Percentiles rank a stretch among this genome's conserved stretches.
Conservation (phyloP, 2,329 filamentous ascomycete species). For the Trichoderma asperellum region DNA sequence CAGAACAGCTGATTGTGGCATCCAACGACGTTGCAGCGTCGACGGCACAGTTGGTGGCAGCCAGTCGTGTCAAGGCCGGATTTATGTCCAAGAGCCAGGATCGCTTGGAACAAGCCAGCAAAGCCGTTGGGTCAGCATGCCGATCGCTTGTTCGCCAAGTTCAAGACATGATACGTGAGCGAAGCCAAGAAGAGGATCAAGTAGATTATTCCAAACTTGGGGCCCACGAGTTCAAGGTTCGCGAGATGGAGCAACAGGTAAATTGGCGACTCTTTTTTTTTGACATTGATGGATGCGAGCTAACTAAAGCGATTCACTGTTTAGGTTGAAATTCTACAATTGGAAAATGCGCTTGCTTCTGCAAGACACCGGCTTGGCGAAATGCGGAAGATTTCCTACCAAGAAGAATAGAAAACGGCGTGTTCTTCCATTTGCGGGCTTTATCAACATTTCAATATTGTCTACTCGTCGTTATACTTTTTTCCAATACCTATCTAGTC, state of each 20-base stretch:
- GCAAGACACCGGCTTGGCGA: slow-evolving; percentile 86
- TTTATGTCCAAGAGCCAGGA: slow-evolving; percentile 99
- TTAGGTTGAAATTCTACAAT: slow-evolving; percentile 93
- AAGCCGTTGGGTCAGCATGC: slow-evolving; percentile 89
- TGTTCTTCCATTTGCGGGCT: too few species aligned
- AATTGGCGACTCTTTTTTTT: slow-evolving; percentile 31
- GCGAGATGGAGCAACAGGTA: slow-evolving; percentile 99
- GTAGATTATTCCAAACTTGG: slow-evolving; percentile 89
- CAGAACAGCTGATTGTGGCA: slow-evolving; percentile 96
- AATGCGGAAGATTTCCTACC: slow-evolving; percentile 97
- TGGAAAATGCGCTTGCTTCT: slow-evolving; percentile 82
- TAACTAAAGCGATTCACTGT: not conserved
- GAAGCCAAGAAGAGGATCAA: slow-evolving; percentile 77
- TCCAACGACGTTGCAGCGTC: slow-evolving; percentile 96
- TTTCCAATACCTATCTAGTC: not conserved
- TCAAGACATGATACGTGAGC: slow-evolving; percentile 89
- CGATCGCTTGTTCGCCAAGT: slow-evolving; percentile 88
- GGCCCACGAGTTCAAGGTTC: slow-evolving; percentile 95
- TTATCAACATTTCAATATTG: not conserved
- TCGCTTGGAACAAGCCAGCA: slow-evolving; percentile 84
- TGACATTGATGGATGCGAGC: not conserved
- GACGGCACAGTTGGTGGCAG: slow-evolving; percentile 94
- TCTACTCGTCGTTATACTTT: not conserved
- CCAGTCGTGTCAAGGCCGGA: slow-evolving; percentile 92
- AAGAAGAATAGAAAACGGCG: slow-evolving; percentile 63